Evolutionary conservation across 1,284 basidiomycete genomes (phyloP).

Genomic region (Trichosporon coremiiforme): DNA sequence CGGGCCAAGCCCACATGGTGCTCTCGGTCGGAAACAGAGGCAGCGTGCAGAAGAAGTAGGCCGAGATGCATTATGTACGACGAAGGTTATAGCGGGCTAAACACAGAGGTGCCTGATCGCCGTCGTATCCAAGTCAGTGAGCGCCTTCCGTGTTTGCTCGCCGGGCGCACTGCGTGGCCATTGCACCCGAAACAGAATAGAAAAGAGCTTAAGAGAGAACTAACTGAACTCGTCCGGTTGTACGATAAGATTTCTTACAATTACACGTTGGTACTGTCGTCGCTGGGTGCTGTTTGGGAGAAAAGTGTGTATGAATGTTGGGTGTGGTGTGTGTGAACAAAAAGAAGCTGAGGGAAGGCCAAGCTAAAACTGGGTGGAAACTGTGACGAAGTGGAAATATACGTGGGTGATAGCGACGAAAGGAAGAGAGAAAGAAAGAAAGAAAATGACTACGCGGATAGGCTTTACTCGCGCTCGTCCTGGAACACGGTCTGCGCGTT

Average conservation of each 20-base stretch:
- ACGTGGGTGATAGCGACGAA: background rate
- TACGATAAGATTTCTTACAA: conserved; percentile 14
- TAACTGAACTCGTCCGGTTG: conserved; percentile 3
- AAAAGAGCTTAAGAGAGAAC: background rate
- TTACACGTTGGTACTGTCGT: conserved; percentile 9
- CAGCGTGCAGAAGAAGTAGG: conserved; percentile 59
- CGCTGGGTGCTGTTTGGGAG: background rate
- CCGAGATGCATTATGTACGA: background rate
- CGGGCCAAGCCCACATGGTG: conserved; percentile 91
- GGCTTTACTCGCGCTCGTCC: conserved; percentile 22
- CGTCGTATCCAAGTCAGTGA: too few relatives aligned
- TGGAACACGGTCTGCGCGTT: conserved; percentile 66
- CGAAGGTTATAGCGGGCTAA: background rate
- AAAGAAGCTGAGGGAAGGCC: background rate
- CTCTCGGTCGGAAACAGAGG: conserved; percentile 90
- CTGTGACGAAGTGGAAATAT: background rate
- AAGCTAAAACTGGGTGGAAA: background rate
- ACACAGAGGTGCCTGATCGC: too few relatives aligned
- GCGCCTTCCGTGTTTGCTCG: too few relatives aligned
- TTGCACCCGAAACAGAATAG: background rate
- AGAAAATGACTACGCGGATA: background rate
- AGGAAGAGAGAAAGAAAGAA: background rate
- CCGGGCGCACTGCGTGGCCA: too few relatives aligned
- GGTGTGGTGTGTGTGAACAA: background rate
- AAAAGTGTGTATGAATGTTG: background rate